A percentile compares a stretch with the other conserved stretches of the same genome.
Conservation (phyloP, 2,329 filamentous ascomycete species). For the Hortaea sp. region DNA sequence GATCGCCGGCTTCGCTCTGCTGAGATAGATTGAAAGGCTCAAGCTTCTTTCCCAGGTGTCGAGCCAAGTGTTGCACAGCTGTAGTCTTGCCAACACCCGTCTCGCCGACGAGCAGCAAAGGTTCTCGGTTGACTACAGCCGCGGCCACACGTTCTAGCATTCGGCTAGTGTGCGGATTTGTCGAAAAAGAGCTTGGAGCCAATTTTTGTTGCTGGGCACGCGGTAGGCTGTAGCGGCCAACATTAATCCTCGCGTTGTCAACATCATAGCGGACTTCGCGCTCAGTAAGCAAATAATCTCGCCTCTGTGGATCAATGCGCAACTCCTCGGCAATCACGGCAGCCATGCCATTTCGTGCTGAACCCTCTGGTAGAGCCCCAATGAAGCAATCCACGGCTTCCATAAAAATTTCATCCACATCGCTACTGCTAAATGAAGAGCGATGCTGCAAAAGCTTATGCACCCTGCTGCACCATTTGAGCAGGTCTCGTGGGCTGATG, state of each 20-base stretch:
- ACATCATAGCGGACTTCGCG: conserved; percentile 61
- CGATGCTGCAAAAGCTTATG: conserved; percentile 52
- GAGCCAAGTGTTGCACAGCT: conserved; percentile 83
- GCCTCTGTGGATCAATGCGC: conserved; percentile 72
- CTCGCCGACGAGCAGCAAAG: conserved; percentile 90
- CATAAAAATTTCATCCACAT: conserved; percentile 80
- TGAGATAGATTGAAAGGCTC: conserved; percentile 94
- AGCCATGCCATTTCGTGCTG: conserved; percentile 51
- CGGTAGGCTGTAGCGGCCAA: conserved; percentile 22
- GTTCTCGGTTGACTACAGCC: conserved; percentile 74
- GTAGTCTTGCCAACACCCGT: conserved; percentile 98
- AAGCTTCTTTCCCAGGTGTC: conserved; percentile 72
- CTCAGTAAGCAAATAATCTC: conserved; percentile 64
- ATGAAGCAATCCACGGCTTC: conserved; percentile 91
- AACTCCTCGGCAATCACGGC: conserved; percentile 73
- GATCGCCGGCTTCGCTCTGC: conserved; percentile 92
- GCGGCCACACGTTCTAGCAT: conserved; percentile 82
- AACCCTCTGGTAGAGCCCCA: conserved; percentile 61
- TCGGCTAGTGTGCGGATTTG: conserved; percentile 72
- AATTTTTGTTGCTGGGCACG: conserved; percentile 2
- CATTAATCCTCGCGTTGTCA: conserved; percentile 16
- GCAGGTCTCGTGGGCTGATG: conserved; percentile 63
- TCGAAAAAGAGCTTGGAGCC: conserved; percentile 63
- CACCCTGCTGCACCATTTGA: conserved; percentile 84
- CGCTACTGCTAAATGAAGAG: conserved; percentile 55